Percentiles rank a stretch among this genome's conserved stretches.
Evolutionary conservation across 2,329 filamentous ascomycete species (phyloP).

Genomic region (Proliferodiscus dingleyae): DNA sequence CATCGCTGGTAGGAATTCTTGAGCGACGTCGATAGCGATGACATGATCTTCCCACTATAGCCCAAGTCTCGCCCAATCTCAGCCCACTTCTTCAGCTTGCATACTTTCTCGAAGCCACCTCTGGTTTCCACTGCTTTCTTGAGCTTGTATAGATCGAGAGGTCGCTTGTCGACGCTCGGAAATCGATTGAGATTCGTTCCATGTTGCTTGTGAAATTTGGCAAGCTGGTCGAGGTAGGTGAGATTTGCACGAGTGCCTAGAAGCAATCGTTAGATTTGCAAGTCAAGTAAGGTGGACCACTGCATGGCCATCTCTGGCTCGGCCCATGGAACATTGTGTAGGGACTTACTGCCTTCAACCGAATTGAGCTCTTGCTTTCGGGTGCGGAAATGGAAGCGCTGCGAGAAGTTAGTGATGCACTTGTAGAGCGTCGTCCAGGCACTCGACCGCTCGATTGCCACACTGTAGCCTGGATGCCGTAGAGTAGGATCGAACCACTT

Average conservation of each 20-base stretch:
- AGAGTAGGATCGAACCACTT: constrained; percentile 22
- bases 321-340: constrained; percentile 1
- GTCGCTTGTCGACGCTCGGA: constrained; percentile 95
- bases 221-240: constrained; percentile 89
- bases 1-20: constrained; percentile 98
- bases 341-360: constrained; percentile 83
- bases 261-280: constrained; percentile 18
- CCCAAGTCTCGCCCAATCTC: constrained; percentile 95
- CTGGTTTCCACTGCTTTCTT: constrained; percentile 95
- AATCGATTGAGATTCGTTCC: constrained; percentile 90
- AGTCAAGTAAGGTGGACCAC: neutral
- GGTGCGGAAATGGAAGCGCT: constrained; percentile 97
- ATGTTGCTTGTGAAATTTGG: constrained; percentile 95
- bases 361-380: constrained; percentile 96
- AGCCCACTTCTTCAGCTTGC: constrained; percentile 98
- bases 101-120: constrained; percentile 93
- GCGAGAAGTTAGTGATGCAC: constrained; percentile 26
- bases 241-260: constrained; percentile 89
- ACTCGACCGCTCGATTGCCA: too few species aligned
- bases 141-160: constrained; percentile 87
- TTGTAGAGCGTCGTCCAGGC: neutral
- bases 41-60: constrained; percentile 99
- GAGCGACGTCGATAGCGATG: constrained; percentile 90
- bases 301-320: neutral
- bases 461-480: too few species aligned